phyloP scores from a whole-genome alignment of 2,329 filamentous ascomycete genomes.

The Periglandula ipomoeae region DNA sequence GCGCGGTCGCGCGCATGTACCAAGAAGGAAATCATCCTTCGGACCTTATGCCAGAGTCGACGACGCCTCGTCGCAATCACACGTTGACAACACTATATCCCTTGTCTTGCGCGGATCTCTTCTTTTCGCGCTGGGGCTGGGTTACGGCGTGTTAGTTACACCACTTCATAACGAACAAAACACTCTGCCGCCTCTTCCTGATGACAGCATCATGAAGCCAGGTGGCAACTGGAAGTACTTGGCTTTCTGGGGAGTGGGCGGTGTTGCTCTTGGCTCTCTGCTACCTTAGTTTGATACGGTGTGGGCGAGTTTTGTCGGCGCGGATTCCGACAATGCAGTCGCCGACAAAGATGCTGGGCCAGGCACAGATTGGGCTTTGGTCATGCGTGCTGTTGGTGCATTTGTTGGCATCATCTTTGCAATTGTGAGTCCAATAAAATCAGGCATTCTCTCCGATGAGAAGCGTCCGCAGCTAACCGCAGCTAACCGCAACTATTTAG shows the following conservation, averaged over 20 bases:
- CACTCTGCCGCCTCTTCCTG: conserved; percentile 50
- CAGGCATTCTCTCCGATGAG: background rate
- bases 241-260: conserved; percentile 71
- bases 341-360: conserved; percentile 24
- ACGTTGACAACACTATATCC: conserved; percentile 29
- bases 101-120: conserved; percentile 49
- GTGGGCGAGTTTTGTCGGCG: conserved; percentile 50
- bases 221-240: conserved; percentile 57
- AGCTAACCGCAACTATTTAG: too few relatives aligned
- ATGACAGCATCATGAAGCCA: conserved; percentile 28
- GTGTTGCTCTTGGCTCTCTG: conserved; percentile 67
- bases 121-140: conserved; percentile 69
- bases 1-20: conserved; percentile 27
- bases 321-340: conserved; percentile 21
- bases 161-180: conserved; percentile 64
- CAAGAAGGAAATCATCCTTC: conserved; percentile 27
- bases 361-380: conserved; percentile 63
- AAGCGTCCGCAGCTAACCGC: background rate
- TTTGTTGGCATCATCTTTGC: conserved; percentile 54
- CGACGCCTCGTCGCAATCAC: conserved; percentile 15
- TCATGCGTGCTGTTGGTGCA: conserved; percentile 48
- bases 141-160: conserved; percentile 74
- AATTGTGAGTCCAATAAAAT: conserved; percentile 54
- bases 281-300: conserved; percentile 77
- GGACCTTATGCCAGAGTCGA: conserved; percentile 14